Evolutionary conservation across 78 protist genomes (phyloP).

Genomic region (Polysphondylium violaceum): DNA sequence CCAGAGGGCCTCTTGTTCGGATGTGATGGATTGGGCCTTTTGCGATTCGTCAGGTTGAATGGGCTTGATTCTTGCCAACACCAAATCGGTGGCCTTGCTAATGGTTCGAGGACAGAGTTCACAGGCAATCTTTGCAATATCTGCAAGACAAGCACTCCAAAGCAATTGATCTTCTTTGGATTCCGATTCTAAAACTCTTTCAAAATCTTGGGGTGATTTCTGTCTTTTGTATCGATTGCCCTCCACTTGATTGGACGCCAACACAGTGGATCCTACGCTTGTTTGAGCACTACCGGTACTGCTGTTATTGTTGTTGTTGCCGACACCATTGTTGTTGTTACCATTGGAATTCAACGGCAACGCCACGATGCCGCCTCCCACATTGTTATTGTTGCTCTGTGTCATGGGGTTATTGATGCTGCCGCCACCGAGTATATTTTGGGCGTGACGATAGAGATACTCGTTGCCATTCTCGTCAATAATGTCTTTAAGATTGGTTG

Average conservation of each 20-base stretch:
- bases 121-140: constrained; percentile 32
- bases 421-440: neutral
- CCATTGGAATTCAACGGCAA: neutral
- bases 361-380: neutral
- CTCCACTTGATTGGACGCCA: neutral
- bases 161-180: constrained; percentile 47
- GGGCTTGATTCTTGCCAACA: constrained; percentile 39
- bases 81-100: constrained; percentile 53
- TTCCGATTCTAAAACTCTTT: constrained; percentile 58
- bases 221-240: constrained; percentile 51
- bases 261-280: neutral
- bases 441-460: constrained; percentile 53
- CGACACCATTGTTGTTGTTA: neutral
- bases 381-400: no score
- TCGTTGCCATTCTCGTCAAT: constrained; percentile 82
- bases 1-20: constrained; percentile 52
- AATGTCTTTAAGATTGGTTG: constrained; percentile 58
- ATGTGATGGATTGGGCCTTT: constrained; percentile 11
- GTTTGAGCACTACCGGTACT: neutral
- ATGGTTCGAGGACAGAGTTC: constrained; percentile 51
- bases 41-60: constrained; percentile 60
- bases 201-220: constrained; percentile 68
- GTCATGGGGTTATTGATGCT: neutral
- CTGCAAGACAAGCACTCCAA: constrained; percentile 69
- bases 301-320: neutral